Conservation (phyloP, 345 rosid genomes). For the Euclidium syriacum region DNA sequence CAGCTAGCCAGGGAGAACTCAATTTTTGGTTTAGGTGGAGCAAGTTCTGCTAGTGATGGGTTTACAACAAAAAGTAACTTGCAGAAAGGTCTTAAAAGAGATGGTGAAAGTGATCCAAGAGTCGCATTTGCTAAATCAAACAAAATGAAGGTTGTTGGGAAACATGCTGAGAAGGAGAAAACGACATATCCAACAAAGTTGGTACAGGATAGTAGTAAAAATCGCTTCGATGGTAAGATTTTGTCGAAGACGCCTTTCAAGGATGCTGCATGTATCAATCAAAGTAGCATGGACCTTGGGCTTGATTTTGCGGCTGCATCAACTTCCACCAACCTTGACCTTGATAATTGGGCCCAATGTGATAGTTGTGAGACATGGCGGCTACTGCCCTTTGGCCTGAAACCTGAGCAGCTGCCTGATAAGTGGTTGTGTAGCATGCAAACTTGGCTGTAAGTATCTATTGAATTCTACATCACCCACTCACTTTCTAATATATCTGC, state of each 20-base stretch:
- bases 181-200: constrained; percentile 22
- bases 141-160: constrained; percentile 22
- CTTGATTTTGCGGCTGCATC: constrained; percentile 31
- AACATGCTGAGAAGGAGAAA: constrained; percentile 24
- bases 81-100: constrained; percentile 31
- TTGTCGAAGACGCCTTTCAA: constrained; percentile 19
- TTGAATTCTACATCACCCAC: background rate
- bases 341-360: constrained; percentile 59
- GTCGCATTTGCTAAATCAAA: constrained; percentile 17
- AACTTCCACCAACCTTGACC: constrained; percentile 28
- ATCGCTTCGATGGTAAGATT: constrained; percentile 24
- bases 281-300: constrained; percentile 22
- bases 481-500: background rate
- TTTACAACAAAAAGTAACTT: constrained; percentile 28
- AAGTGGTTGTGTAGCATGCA: constrained; percentile 79
- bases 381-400: constrained; percentile 47
- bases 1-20: constrained; percentile 28
- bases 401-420: constrained; percentile 52
- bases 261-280: constrained; percentile 25
- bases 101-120: constrained; percentile 22
- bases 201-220: constrained; percentile 32
- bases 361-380: constrained; percentile 70
- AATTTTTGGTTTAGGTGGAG: constrained; percentile 27
- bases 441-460: constrained; percentile 72
- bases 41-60: constrained; percentile 26